Evolutionary conservation across 139 green algal species (phyloP).

Genomic region (Pycnococcus provasolii): DNA sequence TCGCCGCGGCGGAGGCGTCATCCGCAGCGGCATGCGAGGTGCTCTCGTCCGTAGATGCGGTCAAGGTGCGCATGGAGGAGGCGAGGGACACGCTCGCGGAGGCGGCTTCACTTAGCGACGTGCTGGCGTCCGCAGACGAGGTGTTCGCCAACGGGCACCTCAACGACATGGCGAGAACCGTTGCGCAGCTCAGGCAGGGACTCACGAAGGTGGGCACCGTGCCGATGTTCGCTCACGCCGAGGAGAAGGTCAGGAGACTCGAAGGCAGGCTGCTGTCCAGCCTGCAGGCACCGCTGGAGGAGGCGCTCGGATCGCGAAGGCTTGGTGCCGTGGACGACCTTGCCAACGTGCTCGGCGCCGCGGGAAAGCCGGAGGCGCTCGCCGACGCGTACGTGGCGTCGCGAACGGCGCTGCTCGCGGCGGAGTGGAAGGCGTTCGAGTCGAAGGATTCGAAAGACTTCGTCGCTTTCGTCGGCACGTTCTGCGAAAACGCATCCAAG

Average conservation of each 20-base stretch:
- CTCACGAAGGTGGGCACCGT: conserved; percentile 50
- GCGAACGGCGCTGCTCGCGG: conserved; percentile 35
- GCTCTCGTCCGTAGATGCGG: conserved; percentile 47
- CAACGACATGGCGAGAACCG: conserved; percentile 54
- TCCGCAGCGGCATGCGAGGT: conserved; percentile 30
- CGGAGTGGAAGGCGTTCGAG: conserved; percentile 39
- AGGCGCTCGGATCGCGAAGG: conserved; percentile 43
- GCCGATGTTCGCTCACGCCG: conserved; percentile 55
- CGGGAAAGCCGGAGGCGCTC: conserved; percentile 42
- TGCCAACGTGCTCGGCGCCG: conserved; percentile 42
- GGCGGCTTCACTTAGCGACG: conserved; percentile 66
- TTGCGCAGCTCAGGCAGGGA: conserved; percentile 62
- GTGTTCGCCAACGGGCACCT: conserved; percentile 55
- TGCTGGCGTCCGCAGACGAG: conserved; percentile 66
- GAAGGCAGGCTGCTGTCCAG: conserved; percentile 65
- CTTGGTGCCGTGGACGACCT: conserved; percentile 26
- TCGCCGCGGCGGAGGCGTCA: conserved; percentile 23
- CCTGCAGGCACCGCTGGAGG: conserved; percentile 55
- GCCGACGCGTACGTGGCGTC: conserved; percentile 50
- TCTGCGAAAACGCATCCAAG: no score
- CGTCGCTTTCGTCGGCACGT: no score
- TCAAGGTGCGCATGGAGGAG: conserved; percentile 69
- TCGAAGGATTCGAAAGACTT: background rate
- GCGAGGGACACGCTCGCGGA: conserved; percentile 70
- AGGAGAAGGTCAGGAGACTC: conserved; percentile 42